Evolutionary conservation across 805 yeast genomes (phyloP).

Genomic region (Hanseniaspora lindneri): DNA sequence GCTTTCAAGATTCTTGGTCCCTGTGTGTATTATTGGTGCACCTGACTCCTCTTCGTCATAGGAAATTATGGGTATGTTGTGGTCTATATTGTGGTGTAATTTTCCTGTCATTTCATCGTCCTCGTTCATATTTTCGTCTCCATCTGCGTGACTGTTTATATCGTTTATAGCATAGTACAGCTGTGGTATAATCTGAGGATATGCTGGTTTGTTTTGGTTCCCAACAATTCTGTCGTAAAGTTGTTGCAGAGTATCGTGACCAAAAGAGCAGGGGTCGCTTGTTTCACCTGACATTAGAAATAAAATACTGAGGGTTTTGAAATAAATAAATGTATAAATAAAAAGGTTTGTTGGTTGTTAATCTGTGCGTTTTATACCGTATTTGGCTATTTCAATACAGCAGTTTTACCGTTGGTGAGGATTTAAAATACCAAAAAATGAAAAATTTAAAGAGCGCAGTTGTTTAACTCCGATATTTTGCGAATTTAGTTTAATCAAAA

Average conservation of each 20-base stretch:
- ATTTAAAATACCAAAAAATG: too few relatives aligned
- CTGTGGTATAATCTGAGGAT: conserved; percentile 28
- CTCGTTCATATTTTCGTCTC: neutral
- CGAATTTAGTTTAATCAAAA: too few relatives aligned
- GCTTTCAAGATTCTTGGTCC: conserved; percentile 15
- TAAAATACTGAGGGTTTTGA: too few relatives aligned
- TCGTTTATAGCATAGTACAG: conserved; percentile 12
- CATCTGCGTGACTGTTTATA: neutral
- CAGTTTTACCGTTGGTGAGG: too few relatives aligned
- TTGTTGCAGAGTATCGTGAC: conserved; percentile 45
- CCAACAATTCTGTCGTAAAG: conserved; percentile 46
- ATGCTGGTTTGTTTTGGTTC: conserved; percentile 29
- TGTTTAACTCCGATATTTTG: too few relatives aligned
- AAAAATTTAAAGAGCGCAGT: too few relatives aligned
- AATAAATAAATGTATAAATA: too few relatives aligned
- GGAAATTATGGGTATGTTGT: conserved; percentile 2
- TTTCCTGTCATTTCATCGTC: neutral
- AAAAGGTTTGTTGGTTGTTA: too few relatives aligned
- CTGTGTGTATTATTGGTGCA: conserved; percentile 4
- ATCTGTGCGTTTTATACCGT: too few relatives aligned
- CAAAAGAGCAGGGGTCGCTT: conserved; percentile 36
- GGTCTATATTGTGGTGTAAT: neutral
- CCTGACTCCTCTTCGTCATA: conserved; percentile 15
- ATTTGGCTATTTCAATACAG: too few relatives aligned
- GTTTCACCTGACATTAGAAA: neutral